Conservation (phyloP, 306 rosid species). For the Rosa chinensis region DNA sequence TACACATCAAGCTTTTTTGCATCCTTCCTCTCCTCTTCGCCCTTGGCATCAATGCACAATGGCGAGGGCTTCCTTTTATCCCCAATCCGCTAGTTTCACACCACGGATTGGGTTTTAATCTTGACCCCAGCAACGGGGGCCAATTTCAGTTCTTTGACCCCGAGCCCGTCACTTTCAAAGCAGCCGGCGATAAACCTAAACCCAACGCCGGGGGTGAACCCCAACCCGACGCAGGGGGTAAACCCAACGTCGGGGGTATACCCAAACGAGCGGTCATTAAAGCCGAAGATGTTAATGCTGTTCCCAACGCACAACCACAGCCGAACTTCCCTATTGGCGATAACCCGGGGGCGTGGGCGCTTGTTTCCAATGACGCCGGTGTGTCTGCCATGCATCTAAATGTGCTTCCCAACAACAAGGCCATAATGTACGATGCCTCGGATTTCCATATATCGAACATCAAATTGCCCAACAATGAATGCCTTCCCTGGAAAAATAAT, state of each 20-base stretch:
- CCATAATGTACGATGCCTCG: slow-evolving; percentile 54
- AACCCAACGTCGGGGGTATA: too few relatives aligned
- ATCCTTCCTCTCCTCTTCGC: slow-evolving; percentile 33
- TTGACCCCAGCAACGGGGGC: too few relatives aligned
- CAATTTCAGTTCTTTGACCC: too few relatives aligned
- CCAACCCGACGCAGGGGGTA: too few relatives aligned
- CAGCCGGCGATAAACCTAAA: background rate
- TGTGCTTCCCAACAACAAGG: slow-evolving; percentile 67
- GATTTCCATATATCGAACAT: slow-evolving; percentile 52
- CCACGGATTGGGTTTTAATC: background rate
- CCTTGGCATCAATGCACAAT: slow-evolving; percentile 10
- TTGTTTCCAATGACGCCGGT: slow-evolving; percentile 40
- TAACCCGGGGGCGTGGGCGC: slow-evolving; percentile 42
- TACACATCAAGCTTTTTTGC: slow-evolving; percentile 22
- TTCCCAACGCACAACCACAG: too few relatives aligned
- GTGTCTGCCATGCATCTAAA: slow-evolving; percentile 77
- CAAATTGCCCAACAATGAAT: slow-evolving; percentile 38
- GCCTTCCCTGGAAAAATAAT: slow-evolving; percentile 41
- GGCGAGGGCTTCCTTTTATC: background rate
- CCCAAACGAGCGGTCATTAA: too few relatives aligned
- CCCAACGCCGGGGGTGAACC: too few relatives aligned
- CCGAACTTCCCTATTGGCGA: slow-evolving; percentile 23
- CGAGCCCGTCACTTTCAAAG: background rate
- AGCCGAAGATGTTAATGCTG: too few relatives aligned
- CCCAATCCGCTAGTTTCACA: slow-evolving; percentile 5